These are phyloP conservation scores for Leishmania lainsoni DNA, from an alignment of 208 protist genomes.

Conservation along the genomic window DNA sequence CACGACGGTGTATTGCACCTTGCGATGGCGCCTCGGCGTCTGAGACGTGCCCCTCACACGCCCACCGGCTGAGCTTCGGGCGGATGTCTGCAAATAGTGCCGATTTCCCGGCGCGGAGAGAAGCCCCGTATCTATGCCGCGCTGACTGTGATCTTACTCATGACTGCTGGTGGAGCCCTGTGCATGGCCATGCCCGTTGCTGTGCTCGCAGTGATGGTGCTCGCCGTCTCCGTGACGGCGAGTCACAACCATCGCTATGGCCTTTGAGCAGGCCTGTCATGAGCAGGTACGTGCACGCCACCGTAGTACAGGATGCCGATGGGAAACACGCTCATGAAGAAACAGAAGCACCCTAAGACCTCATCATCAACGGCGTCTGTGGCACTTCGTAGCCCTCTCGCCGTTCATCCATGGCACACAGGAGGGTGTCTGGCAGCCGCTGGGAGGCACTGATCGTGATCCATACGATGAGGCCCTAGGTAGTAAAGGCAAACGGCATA, in stretches of 20 bases:
- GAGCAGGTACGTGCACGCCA: conserved; percentile 22
- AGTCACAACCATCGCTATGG: background rate
- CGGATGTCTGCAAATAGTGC: conserved; percentile 2
- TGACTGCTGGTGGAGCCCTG: background rate
- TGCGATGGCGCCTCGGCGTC: conserved; percentile 22
- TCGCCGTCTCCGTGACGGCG: background rate
- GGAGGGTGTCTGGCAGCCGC: conserved; percentile 14
- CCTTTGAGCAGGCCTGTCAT: conserved; percentile 14
- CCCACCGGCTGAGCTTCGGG: conserved; percentile 19
- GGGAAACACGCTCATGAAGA: conserved; percentile 28
- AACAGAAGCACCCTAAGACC: conserved; percentile 18
- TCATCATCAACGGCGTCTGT: conserved; percentile 28
- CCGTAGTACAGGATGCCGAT: conserved; percentile 26
- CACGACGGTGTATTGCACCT: conserved; percentile 21
- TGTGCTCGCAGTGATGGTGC: conserved; percentile 10
- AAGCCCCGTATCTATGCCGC: background rate
- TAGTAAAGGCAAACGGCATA: conserved; percentile 24
- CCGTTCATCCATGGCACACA: conserved; percentile 10
- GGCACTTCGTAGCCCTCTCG: conserved; percentile 12
- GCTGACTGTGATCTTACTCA: conserved; percentile 6
- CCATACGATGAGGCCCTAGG: conserved; percentile 22
- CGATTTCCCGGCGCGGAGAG: conserved; percentile 3
- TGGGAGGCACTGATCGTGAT: conserved; percentile 24
- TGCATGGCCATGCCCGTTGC: conserved; percentile 3
- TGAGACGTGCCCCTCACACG: conserved; percentile 13